Conservation (phyloP, 345 rosid genomes). For the Dimocarpus longan region DNA sequence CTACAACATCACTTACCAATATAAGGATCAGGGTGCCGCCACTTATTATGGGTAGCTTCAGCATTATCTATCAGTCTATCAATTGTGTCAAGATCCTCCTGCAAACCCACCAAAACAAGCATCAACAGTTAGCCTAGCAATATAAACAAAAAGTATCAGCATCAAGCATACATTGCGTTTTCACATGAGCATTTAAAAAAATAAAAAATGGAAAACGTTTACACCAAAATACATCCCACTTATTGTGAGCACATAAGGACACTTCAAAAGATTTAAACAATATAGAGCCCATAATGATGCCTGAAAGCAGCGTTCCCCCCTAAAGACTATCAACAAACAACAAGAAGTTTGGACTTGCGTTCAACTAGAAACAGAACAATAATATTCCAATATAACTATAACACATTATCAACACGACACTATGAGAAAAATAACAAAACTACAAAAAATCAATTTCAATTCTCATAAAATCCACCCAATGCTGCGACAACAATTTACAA, state of each 20-base stretch:
- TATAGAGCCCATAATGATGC: too few relatives aligned
- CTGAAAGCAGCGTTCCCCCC: neutral
- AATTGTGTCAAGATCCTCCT: conserved; percentile 82
- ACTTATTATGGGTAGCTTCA: conserved; percentile 76
- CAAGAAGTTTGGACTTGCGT: neutral
- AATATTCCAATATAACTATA: neutral
- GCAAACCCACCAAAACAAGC: conserved; percentile 21
- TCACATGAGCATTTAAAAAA: neutral
- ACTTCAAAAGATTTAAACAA: too few relatives aligned
- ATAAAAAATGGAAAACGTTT: too few relatives aligned
- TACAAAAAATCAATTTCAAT: neutral
- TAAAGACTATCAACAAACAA: neutral
- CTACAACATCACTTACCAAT: conserved; percentile 51
- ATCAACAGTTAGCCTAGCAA: conserved; percentile 1
- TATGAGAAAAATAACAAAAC: neutral
- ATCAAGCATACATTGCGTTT: neutral
- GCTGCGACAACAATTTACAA: neutral
- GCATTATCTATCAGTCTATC: conserved; percentile 79
- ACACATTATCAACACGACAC: too few relatives aligned
- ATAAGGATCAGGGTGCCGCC: conserved; percentile 98
- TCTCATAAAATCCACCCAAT: neutral
- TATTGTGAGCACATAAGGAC: too few relatives aligned
- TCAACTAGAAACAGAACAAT: neutral
- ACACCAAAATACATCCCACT: too few relatives aligned
- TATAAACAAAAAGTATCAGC: neutral